These are phyloP conservation scores for Beauveria varroae DNA, from an alignment of 2,329 filamentous ascomycete genomes.

Conservation along the genomic window DNA sequence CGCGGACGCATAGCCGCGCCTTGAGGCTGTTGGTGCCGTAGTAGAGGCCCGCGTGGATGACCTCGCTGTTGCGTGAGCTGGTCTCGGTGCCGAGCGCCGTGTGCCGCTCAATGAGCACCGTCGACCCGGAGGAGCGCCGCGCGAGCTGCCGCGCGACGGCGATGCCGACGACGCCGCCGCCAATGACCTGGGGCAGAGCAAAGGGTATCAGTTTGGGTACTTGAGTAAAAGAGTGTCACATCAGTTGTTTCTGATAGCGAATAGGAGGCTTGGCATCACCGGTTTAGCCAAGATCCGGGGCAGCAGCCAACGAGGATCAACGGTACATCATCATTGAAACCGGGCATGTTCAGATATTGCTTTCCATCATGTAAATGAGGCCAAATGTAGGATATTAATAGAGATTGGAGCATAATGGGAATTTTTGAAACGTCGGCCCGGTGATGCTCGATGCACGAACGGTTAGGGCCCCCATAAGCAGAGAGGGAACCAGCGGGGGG, in stretches of 20 bases:
- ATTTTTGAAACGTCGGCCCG: not conserved
- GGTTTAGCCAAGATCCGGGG: not conserved
- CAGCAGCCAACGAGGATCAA: not conserved
- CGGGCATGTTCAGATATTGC: not conserved
- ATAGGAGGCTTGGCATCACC: too few relatives aligned
- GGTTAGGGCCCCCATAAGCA: not conserved
- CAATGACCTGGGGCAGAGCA: slow-evolving; percentile 38
- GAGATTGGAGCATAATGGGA: not conserved
- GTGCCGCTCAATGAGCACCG: slow-evolving; percentile 77
- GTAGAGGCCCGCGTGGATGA: slow-evolving; percentile 93
- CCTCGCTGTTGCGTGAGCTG: slow-evolving; percentile 85
- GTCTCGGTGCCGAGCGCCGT: slow-evolving; percentile 72
- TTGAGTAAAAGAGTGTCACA: not conserved
- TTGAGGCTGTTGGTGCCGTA: slow-evolving; percentile 74
- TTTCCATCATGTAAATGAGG: not conserved
- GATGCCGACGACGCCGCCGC: slow-evolving; percentile 65
- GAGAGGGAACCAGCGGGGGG: not conserved
- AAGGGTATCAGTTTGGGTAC: not conserved
- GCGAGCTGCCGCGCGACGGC: slow-evolving; percentile 70
- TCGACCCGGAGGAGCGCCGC: slow-evolving; percentile 52
- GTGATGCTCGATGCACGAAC: not conserved
- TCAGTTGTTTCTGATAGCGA: not conserved
- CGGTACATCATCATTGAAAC: not conserved
- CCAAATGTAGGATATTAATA: not conserved
- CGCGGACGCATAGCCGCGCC: slow-evolving; percentile 71